A percentile compares a stretch with the other conserved stretches of the same genome.
These are phyloP conservation scores for Mycena latifolia DNA, from an alignment of 768 basidiomycete genomes.

Conservation along the genomic window DNA sequence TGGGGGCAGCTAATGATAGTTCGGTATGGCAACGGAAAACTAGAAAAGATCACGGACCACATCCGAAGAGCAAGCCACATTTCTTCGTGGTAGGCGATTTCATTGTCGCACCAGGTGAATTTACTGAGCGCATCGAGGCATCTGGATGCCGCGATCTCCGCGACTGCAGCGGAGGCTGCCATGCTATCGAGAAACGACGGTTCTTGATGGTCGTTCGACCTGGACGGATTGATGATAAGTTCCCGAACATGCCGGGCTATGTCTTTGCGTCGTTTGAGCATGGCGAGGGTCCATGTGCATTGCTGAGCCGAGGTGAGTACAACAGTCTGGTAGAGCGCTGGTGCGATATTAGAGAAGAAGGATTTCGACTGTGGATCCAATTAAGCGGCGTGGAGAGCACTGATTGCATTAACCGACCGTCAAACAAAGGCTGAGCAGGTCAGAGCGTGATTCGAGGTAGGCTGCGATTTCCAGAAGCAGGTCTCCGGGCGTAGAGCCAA, in stretches of 20 bases:
- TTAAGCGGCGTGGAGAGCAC: background rate
- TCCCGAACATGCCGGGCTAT: slow-evolving; percentile 78
- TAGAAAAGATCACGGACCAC: slow-evolving; percentile 57
- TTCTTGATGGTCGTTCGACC: slow-evolving; percentile 30
- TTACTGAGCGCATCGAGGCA: slow-evolving; percentile 72
- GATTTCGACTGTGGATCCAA: slow-evolving; percentile 59
- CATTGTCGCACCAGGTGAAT: slow-evolving; percentile 82
- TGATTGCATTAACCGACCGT: slow-evolving; percentile 57
- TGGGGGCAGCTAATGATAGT: slow-evolving; percentile 68
- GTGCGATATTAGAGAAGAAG: slow-evolving; percentile 64
- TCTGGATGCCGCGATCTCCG: slow-evolving; percentile 59
- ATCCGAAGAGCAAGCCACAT: slow-evolving; percentile 84
- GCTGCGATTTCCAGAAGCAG: slow-evolving; percentile 75
- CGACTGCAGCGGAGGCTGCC: slow-evolving; percentile 64
- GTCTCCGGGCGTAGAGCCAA: slow-evolving; percentile 60
- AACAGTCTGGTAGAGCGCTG: slow-evolving; percentile 72
- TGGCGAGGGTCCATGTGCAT: slow-evolving; percentile 71
- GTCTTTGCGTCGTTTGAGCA: slow-evolving; percentile 67
- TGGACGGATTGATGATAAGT: slow-evolving; percentile 62
- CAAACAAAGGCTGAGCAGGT: slow-evolving; percentile 70
- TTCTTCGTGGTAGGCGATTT: slow-evolving; percentile 73
- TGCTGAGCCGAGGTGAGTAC: slow-evolving; percentile 67
- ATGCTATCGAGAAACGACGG: slow-evolving; percentile 46
- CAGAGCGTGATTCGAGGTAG: slow-evolving; percentile 62
- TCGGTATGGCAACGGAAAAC: slow-evolving; percentile 4